A percentile compares a stretch with the other conserved stretches of the same genome.
phyloP scores from a whole-genome alignment of 176 grass and related monocot genomes.

The Urochloa ruziziensis region DNA sequence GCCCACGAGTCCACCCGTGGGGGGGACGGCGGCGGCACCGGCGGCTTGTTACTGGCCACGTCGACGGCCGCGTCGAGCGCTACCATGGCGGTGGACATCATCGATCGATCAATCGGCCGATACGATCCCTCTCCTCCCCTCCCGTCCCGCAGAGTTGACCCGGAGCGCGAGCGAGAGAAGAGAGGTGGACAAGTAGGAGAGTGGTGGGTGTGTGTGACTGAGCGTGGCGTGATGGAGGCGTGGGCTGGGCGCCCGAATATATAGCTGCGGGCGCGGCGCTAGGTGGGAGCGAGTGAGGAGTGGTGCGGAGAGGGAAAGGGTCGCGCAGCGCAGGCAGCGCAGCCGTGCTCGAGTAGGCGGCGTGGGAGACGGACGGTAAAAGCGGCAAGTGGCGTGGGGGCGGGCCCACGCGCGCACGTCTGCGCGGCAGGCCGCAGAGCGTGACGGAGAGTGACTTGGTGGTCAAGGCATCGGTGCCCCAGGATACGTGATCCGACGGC shows the following conservation, averaged over 20 bases:
- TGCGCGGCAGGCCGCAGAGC: too few relatives aligned
- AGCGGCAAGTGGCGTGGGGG: not conserved
- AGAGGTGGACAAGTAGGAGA: constrained; percentile 40
- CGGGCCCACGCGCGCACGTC: not conserved
- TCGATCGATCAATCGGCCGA: not conserved
- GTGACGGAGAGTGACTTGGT: constrained; percentile 24
- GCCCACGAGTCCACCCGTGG: constrained; percentile 46
- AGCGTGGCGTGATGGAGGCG: constrained; percentile 26
- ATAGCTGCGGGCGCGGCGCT: not conserved
- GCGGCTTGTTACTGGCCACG: constrained; percentile 29
- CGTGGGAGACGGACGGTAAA: not conserved
- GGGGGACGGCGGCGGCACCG: constrained; percentile 24
- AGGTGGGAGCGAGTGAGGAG: not conserved
- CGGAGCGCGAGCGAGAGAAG: not conserved
- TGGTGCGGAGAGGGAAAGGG: not conserved
- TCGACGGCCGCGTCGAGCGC: constrained; percentile 33
- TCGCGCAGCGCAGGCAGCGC: not conserved
- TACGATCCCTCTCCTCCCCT: not conserved
- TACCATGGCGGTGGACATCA: constrained; percentile 31
- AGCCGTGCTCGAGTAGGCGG: not conserved
- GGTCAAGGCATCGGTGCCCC: not conserved
- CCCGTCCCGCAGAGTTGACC: constrained; percentile 40
- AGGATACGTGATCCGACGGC: constrained; percentile 27
- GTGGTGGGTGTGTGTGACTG: constrained; percentile 40
- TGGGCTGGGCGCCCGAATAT: constrained; percentile 25